Percentiles rank a stretch among this genome's conserved stretches.
Evolutionary conservation across 495 filamentous ascomycete species (phyloP).

Genomic region (Daldinia bambusicola): DNA sequence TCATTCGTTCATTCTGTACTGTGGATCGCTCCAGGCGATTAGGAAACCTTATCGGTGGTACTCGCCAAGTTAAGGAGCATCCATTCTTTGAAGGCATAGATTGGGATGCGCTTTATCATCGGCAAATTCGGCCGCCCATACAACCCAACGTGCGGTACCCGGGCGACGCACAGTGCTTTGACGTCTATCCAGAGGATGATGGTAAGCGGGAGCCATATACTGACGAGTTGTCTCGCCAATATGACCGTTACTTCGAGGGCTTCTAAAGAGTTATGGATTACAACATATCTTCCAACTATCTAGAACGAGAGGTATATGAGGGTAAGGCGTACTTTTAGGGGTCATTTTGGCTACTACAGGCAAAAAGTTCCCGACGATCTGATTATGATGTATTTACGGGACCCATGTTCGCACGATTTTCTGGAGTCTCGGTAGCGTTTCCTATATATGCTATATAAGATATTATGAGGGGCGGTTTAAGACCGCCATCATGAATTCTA

Average conservation of each 20-base stretch:
- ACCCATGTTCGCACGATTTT: slow-evolving; percentile 24
- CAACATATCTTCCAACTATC: not conserved
- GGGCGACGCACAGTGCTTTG: slow-evolving; percentile 90
- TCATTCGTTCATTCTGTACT: slow-evolving; percentile 87
- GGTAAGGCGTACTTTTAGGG: slow-evolving; percentile 13
- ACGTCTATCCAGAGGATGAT: slow-evolving; percentile 77
- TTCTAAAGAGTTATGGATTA: slow-evolving; percentile 62
- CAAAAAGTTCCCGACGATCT: not conserved
- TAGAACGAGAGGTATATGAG: slow-evolving; percentile 13
- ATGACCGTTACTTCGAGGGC: slow-evolving; percentile 80
- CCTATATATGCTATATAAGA: slow-evolving; percentile 28
- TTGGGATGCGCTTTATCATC: slow-evolving; percentile 85
- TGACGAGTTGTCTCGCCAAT: slow-evolving; percentile 75
- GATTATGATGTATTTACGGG: slow-evolving; percentile 28
- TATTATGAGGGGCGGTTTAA: slow-evolving; percentile 25
- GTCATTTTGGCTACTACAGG: not conserved
- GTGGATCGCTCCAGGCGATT: slow-evolving; percentile 87
- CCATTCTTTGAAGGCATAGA: slow-evolving; percentile 85
- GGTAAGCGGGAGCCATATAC: slow-evolving; percentile 70
- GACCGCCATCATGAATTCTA: slow-evolving; percentile 6
- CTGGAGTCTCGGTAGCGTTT: slow-evolving; percentile 32
- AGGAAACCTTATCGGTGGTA: slow-evolving; percentile 88
- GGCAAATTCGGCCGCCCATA: slow-evolving; percentile 80
- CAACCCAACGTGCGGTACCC: slow-evolving; percentile 81
- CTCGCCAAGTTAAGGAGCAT: slow-evolving; percentile 82